Base-by-base conservation (phyloP, 768 basidiomycete species). In the Lactifluus rugatus region DNA sequence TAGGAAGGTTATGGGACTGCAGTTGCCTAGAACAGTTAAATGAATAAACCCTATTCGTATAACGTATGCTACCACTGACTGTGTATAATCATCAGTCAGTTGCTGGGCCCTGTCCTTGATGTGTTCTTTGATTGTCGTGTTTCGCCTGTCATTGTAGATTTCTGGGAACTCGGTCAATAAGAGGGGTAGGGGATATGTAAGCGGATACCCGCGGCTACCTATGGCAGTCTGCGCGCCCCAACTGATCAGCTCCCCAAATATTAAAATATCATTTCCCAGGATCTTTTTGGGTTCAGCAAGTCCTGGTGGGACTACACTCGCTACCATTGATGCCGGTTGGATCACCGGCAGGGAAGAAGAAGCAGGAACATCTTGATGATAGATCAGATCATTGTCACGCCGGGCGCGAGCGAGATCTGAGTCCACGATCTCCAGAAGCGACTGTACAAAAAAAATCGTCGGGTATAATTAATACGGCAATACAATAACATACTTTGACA, bases 371-470 rank as follows among this genome's bases (percentile, higher is more conserved):
- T 90, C 85, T 51, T 90, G 79, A 64, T 96, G 92, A 72, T 97
- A 99, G 39, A 99, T 96, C 7, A 96, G 74, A 70, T 95, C 89
- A 69, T 99, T 99, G 70, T 98, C 95, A 32, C 91, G 81, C 62
- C 86, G 81, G 0, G 94, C 89, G 14, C 90, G 80, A 4, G 75
- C 71, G 34, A 88, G 70, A 55, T 82, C 80, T 52, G 79, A 82
- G 63, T 85, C 79, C 25, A 96, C 74, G 8, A 75, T 83, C 47
- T 85, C 84, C 25, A 87, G 72, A 16, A 97, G 74, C 1, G 88
- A 89, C 93, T 97, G 45, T 3, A 7, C 4, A 13, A 28, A 25
- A 16, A 34, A 25, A 16, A 34, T n/a, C 17, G 52, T 51, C 37
- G 36, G 19, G 47, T 36, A 25, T 17, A 21, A 23, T 23, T 17